Evolutionary conservation across 1,284 basidiomycete genomes (phyloP), one percentile per base, ranked within the genome.

Genomic region (Ceratobasidium sp.): DNA sequence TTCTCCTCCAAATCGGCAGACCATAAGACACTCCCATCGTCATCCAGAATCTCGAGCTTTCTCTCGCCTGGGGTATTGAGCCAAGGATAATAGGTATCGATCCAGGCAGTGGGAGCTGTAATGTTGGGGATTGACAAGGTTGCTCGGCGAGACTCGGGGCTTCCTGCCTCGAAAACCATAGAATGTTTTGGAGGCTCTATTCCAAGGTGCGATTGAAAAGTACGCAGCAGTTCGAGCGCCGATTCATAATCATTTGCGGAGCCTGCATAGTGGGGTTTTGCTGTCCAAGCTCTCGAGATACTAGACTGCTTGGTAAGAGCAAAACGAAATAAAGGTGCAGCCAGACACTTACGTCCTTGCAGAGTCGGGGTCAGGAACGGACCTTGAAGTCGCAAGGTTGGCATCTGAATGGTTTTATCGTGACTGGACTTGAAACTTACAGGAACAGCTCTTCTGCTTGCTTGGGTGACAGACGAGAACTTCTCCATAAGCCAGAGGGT

Each of bases 31-130:
- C 83, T 81, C 0, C 89, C 90, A 61, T 89, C 84, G 1, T 85
- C 84, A 52, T 84, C 87, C 25, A 94, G 81, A 44, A 95, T 89
- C 74, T 90, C 86, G 1, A 95, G 83, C 70, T 86, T 86, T 70
- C 88, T 88, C 74, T 91, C 88, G 5, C 92, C 85, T 1, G 93
- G 90, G 0, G 89, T 92, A 83, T 96, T 94, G 85, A 96, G 85
- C 52, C 95, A 85, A 0, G 96, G 95, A 82, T 92, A 95, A 84
- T 96, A 96, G 57, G 87, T 86, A 80, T 94, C 91, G 77, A 95
- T 90, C 93, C 93, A 95, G 22, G 92, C 92, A 7, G 85, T 85
- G 7, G 70, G 70, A 40, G 82, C 82, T 57, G 80, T 83, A 85
- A 1, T 15, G 25, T 74, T 59, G 17, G 87, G 86, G 61, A 90